phyloP scores from a whole-genome alignment of 768 basidiomycete species.

The Crassisporium funariophilum region DNA sequence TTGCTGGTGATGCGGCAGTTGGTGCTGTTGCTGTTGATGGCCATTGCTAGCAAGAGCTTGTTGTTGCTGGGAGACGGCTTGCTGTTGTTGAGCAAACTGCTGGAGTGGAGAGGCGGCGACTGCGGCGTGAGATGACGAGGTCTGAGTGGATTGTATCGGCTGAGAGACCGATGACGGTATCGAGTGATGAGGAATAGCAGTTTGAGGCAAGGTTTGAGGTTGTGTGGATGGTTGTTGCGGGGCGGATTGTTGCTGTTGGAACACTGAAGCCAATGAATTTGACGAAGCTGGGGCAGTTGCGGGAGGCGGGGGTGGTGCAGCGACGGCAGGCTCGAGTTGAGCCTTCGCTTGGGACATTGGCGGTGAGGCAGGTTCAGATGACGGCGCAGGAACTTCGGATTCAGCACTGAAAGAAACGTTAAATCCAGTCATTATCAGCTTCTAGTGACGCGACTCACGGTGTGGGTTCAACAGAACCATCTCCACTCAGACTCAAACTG shows the following conservation, averaged over 20 bases:
- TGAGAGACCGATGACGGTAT: conserved; percentile 43
- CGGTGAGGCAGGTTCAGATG: conserved; percentile 37
- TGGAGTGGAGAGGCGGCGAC: conserved; percentile 41
- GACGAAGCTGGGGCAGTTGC: conserved; percentile 43
- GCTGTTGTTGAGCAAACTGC: conserved; percentile 41
- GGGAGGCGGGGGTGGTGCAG: conserved; percentile 39
- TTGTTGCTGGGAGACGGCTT: conserved; percentile 20
- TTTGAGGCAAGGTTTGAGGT: conserved; percentile 27
- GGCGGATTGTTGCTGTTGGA: conserved; percentile 46
- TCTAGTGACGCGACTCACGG: conserved; percentile 43
- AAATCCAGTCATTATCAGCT: conserved; percentile 2
- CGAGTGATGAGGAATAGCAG: conserved; percentile 30
- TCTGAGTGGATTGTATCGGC: conserved; percentile 34
- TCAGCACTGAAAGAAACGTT: conserved; percentile 29
- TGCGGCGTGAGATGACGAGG: conserved; percentile 27
- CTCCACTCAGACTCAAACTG: conserved; percentile 75
- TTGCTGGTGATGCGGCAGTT: conserved; percentile 34
- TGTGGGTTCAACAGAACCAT: conserved; percentile 54
- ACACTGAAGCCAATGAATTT: conserved; percentile 43
- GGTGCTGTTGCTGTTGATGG: conserved; percentile 29
- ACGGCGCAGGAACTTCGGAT: conserved; percentile 36
- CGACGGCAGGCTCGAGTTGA: conserved; percentile 33
- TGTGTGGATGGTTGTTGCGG: conserved; percentile 36
- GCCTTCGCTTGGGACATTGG: conserved; percentile 23
- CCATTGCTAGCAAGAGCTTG: conserved; percentile 11